Base-by-base conservation (phyloP, 139 green algal species). In the Auxenochlorella protothecoides region DNA sequence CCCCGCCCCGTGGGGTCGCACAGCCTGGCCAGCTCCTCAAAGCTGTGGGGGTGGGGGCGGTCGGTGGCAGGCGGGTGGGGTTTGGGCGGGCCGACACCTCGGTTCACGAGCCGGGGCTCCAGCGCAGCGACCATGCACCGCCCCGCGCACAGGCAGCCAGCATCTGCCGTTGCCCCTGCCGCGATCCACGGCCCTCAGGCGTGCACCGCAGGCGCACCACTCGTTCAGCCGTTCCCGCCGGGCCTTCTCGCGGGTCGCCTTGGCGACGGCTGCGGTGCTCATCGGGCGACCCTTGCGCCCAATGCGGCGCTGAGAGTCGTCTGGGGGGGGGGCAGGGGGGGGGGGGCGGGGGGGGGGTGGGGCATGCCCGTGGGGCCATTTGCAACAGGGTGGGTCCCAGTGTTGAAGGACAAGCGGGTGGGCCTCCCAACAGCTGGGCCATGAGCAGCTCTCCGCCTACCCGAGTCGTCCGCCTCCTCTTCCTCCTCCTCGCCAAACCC, bases 191-290 rank as follows among this genome's bases (percentile, higher is more conserved):
- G 12, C 61, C 7, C 51, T 10, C 59, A n/a, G 52, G 6, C 13
- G 44, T 5, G 14, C 13, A 4, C 7, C 51, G 12, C 7, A 44
- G 7, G 52, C 72, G 52, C 72, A 76, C 72, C 59, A 84, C 10
- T 84, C 75, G 61, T 88, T 88, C 13, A 88, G 67, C 13, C 76
- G 72, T 68, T 88, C 83, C 3, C 83, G 69, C 44, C 83, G 70
- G 9, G 69, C 70, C 57, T 80, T 74, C 68, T 88, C 83, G 3
- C 83, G 70, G 53, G 57, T 70, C 12, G 83, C 80, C 68, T 88
- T 88, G 59, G 63, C 74, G 12, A 55, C 55, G 11, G 78, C 78
- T 4, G 74, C 74, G 3, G 77, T 65, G 53, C 52, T 65, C 55
- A 71, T 64, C 13, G 52, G 61, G 55, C 61, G 63, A 8, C 59